phyloP scores from a whole-genome alignment of 441 rosid genomes.

The Theobroma grandiflorum region DNA sequence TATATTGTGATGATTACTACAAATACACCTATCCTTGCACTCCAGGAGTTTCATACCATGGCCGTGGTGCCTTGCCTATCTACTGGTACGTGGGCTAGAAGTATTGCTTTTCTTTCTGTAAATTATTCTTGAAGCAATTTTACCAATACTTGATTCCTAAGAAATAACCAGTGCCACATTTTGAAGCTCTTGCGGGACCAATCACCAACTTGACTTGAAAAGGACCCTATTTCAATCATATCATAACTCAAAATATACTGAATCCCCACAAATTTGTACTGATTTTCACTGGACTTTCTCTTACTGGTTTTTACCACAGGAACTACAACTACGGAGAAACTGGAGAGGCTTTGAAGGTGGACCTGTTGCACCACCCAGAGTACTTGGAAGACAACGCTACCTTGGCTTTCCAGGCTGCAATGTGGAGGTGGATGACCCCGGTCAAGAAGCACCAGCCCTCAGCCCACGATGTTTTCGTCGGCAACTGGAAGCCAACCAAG shows the following conservation, averaged over 20 bases:
- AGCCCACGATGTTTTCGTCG: constrained; percentile 72
- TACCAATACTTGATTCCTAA: background rate
- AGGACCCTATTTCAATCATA: background rate
- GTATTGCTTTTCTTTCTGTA: background rate
- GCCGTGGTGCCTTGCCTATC: constrained; percentile 90
- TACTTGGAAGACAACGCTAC: constrained; percentile 74
- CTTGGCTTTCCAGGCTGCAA: constrained; percentile 74
- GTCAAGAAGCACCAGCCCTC: constrained; percentile 65
- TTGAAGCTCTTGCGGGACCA: background rate
- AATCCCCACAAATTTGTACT: background rate
- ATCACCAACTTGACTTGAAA: background rate
- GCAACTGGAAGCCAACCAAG: constrained; percentile 78
- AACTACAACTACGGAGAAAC: constrained; percentile 79
- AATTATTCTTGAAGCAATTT: too few species aligned
- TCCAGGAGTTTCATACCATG: constrained; percentile 82
- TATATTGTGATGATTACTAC: constrained; percentile 78
- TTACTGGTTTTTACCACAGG: constrained; percentile 37
- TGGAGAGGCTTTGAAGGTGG: constrained; percentile 67
- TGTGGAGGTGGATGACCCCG: constrained; percentile 86
- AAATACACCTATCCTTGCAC: constrained; percentile 80
- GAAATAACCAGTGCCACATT: background rate
- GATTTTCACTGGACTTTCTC: background rate
- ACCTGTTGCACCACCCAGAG: constrained; percentile 69
- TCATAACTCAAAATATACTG: background rate
- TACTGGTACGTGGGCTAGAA: constrained; percentile 60